Evolutionary conservation across 2,329 filamentous ascomycete genomes (phyloP).

Genomic region (Monilinia vaccinii-corymbosi): DNA sequence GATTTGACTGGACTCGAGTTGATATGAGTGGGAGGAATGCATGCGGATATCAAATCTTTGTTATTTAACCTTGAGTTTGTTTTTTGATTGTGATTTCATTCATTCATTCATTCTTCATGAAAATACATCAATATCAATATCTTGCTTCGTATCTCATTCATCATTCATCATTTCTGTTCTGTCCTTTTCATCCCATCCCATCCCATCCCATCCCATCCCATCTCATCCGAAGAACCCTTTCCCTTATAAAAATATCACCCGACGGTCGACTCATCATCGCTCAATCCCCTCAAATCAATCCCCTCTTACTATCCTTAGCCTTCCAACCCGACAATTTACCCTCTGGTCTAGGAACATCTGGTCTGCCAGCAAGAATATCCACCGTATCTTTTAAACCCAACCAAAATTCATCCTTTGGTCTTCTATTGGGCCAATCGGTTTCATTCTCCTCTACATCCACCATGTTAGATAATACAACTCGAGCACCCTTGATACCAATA

Average conservation of each 20-base stretch:
- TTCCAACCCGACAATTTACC: conserved; percentile 32
- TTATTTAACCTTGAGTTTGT: too few relatives aligned
- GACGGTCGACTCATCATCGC: too few relatives aligned
- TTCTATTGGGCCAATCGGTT: conserved; percentile 87
- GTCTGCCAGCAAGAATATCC: conserved; percentile 72
- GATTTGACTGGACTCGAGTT: too few relatives aligned
- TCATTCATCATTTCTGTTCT: background rate
- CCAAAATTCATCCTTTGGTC: conserved; percentile 84
- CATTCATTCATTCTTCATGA: too few relatives aligned
- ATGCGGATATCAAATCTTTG: too few relatives aligned
- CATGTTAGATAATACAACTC: conserved; percentile 81
- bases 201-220: background rate
- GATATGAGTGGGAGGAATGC: too few relatives aligned
- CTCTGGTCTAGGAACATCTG: conserved; percentile 39
- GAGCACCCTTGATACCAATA: conserved; percentile 86
- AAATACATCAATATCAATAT: too few relatives aligned
- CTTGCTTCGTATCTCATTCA: too few relatives aligned
- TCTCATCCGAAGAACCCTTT: background rate
- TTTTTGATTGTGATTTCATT: too few relatives aligned
- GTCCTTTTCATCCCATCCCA: background rate
- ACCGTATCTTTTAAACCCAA: conserved; percentile 69
- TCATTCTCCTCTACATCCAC: conserved; percentile 70
- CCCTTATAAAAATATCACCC: background rate
- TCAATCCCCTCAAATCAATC: conserved; percentile 4
- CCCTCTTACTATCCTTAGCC: conserved; percentile 14